Evolutionary conservation across 257 asterid genomes (phyloP), one percentile per base, ranked within the genome.

Genomic region (Ophiorrhiza pumila): DNA sequence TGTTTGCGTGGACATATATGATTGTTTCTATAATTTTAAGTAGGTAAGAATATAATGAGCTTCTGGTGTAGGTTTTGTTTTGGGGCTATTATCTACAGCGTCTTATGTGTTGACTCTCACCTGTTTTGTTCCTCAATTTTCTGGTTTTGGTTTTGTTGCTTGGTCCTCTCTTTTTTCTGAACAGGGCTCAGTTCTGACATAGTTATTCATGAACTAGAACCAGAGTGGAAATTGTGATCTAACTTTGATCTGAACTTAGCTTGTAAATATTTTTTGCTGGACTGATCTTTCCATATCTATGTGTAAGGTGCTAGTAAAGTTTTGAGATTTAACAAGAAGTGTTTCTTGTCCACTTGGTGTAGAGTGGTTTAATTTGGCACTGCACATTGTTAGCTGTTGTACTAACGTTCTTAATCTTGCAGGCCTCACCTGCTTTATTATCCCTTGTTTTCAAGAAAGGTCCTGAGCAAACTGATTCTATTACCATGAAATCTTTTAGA

Each of bases 381-480:
- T 23, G 49, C 29, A 37, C 13, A 35, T 72, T 72, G 45, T 10
- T 15, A 29, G 32, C 46, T 52, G 55, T 37, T n/a, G 15, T 47
- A 29, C 15, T 67, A 31, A 39, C 32, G 10, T 31, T 42, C 18
- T 69, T 31, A 25, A 14, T 37, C 23, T 13, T 71, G 62, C 71
- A 79, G 83, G 74, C 71, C 46, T 74, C 77, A 22, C 77, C 77
- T 11, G 43, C 34, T 79, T 68, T 71, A 43, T 58, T 74, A 12
- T 52, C 81, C 46, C 70, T 70, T 35, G 14, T 70, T 79, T 58
- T 53, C 46, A 79, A 65, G 80, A 65, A 75, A 56, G 77, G 73
- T 65, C 86, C 75, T 42, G 88, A 79, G 75, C 80, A 80, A 22
- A 73, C 55, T 77, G 85, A 75, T 75, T 80, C 88, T 68, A 69